A percentile compares a stretch with the other conserved stretches of the same genome.
Evolutionary conservation across 805 yeast species (phyloP).

Genomic region (Hyphopichia homilentoma): DNA sequence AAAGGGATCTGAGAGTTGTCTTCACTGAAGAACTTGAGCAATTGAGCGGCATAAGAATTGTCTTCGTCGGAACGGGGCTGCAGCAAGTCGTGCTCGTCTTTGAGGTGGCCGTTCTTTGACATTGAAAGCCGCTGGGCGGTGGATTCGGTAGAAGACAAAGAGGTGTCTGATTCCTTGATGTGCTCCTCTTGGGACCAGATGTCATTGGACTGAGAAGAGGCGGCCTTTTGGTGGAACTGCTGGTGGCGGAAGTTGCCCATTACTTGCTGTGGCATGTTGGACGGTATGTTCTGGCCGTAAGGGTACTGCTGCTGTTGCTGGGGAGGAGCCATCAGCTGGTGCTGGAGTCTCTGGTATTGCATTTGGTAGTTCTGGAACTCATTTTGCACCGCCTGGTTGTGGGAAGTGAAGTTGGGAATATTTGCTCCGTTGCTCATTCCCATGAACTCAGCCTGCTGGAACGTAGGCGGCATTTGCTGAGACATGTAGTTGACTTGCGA

Average conservation of each 20-base stretch:
- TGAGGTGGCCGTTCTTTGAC: slow-evolving; percentile 6
- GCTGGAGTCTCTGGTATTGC: slow-evolving; percentile 25
- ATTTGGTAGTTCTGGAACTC: slow-evolving; percentile 20
- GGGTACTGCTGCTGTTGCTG: slow-evolving; percentile 10
- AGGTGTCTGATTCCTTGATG: slow-evolving; percentile 38
- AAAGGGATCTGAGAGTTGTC: slow-evolving; percentile 53
- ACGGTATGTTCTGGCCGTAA: too few relatives aligned
- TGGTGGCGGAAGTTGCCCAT: slow-evolving; percentile 11
- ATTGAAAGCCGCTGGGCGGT: slow-evolving; percentile 1
- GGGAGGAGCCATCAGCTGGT: slow-evolving; percentile 11
- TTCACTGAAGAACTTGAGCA: slow-evolving; percentile 40
- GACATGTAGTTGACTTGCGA: too few relatives aligned
- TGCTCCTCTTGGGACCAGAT: slow-evolving; percentile 42
- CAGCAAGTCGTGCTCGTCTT: slow-evolving; percentile 10
- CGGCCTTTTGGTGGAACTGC: slow-evolving; percentile 18
- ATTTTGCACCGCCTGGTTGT: slow-evolving; percentile 15
- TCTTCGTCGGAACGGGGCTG: slow-evolving; percentile 53
- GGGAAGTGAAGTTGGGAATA: slow-evolving; percentile 7
- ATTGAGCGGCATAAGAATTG: slow-evolving; percentile 33
- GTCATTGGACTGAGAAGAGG: slow-evolving; percentile 42
- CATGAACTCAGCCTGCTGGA: slow-evolving; percentile 19
- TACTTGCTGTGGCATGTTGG: slow-evolving; percentile 21
- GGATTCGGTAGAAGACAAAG: slow-evolving; percentile 27
- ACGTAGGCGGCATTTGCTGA: slow-evolving; percentile 21
- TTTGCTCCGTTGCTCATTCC: slow-evolving; percentile 7